These are phyloP conservation scores for Wakefieldia striispora DNA, from an alignment of 768 basidiomycete species.

Conservation along the genomic window DNA sequence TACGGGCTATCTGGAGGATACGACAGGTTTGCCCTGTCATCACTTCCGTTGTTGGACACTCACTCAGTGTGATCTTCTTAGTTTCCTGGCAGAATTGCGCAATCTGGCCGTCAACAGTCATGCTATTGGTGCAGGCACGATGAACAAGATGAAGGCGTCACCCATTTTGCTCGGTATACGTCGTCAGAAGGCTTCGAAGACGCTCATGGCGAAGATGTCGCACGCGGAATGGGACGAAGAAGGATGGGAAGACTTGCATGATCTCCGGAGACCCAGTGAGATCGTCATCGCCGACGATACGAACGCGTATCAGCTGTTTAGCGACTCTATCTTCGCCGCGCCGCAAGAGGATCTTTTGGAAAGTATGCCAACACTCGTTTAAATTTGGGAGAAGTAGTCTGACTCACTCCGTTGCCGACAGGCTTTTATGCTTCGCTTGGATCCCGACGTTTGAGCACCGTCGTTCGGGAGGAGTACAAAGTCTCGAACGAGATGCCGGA, in stretches of 20 bases:
- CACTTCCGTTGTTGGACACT: not conserved
- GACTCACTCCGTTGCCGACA: slow-evolving; percentile 22
- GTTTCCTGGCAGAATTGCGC: slow-evolving; percentile 79
- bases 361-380: slow-evolving; percentile 38
- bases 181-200: slow-evolving; percentile 41
- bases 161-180: slow-evolving; percentile 76
- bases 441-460: slow-evolving; percentile 63
- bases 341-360: slow-evolving; percentile 92
- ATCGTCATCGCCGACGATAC: slow-evolving; percentile 87
- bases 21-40: slow-evolving; percentile 49
- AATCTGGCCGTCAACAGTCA: slow-evolving; percentile 77
- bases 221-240: slow-evolving; percentile 53
- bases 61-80: slow-evolving; percentile 26
- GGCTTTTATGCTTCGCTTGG: slow-evolving; percentile 80
- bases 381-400: not conserved
- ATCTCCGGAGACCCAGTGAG: slow-evolving; percentile 64
- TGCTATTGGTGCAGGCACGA: slow-evolving; percentile 45
- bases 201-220: slow-evolving; percentile 19
- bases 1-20: slow-evolving; percentile 68
- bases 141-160: slow-evolving; percentile 63
- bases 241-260: slow-evolving; percentile 70
- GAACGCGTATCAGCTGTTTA: slow-evolving; percentile 76
- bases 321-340: slow-evolving; percentile 69
- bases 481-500: slow-evolving; percentile 50
- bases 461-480: slow-evolving; percentile 78